Conservation (phyloP, 306 rosid genomes). For the Purshia tridentata region DNA sequence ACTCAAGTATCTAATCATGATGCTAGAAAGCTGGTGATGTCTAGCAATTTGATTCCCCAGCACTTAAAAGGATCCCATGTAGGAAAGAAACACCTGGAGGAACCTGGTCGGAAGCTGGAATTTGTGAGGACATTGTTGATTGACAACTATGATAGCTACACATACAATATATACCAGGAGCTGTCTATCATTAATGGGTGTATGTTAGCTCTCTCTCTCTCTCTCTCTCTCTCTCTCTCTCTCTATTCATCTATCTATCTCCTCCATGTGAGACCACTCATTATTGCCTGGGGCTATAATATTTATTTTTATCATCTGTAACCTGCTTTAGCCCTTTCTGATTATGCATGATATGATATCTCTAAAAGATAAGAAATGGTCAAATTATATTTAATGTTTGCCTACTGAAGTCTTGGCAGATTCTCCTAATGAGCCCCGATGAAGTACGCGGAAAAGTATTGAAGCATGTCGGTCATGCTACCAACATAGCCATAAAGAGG, state of each 20-base stretch:
- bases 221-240: constrained; percentile 6
- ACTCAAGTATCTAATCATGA: constrained; percentile 25
- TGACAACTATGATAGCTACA: constrained; percentile 97
- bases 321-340: neutral
- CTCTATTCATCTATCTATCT: neutral
- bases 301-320: neutral
- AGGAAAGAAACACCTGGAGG: constrained; percentile 35
- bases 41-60: constrained; percentile 50
- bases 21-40: constrained; percentile 39
- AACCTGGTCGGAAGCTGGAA: constrained; percentile 46
- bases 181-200: constrained; percentile 84
- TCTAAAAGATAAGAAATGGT: neutral
- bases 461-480: neutral
- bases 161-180: constrained; percentile 95
- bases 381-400: neutral
- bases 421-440: neutral
- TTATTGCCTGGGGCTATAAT: neutral
- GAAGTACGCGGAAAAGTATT: neutral
- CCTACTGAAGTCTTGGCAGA: no score
- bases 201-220: constrained; percentile 39
- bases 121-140: constrained; percentile 85
- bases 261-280: neutral
- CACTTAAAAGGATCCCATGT: constrained; percentile 49
- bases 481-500: neutral
- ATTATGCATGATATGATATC: neutral